phyloP scores from a whole-genome alignment of 371 early-diverging fungal genomes.

The Basidiobolus meristosporus region DNA sequence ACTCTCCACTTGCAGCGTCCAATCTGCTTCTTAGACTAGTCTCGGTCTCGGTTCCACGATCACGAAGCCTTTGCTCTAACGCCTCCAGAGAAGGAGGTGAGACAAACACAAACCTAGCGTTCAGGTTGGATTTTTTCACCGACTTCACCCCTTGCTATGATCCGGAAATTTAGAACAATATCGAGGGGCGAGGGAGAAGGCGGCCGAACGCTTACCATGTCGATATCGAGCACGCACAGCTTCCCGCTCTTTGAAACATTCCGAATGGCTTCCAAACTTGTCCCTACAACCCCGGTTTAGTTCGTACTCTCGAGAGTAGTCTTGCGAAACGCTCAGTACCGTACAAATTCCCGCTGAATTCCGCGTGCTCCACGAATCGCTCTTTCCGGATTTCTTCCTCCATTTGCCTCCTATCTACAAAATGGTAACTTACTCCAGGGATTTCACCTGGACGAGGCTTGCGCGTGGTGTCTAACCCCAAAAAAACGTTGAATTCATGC shows the following conservation, averaged over 20 bases:
- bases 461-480: constrained; percentile 78
- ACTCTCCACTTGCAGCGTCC: constrained; percentile 47
- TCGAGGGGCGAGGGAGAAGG: too few species aligned
- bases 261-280: constrained; percentile 41
- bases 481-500: too few species aligned
- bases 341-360: constrained; percentile 90
- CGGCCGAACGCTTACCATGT: constrained; percentile 9
- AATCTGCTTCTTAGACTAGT: constrained; percentile 49
- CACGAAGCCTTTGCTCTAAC: constrained; percentile 63
- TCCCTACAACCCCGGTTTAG: too few species aligned
- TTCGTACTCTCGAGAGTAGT: too few species aligned
- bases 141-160: constrained; percentile 53
- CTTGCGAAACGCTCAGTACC: constrained; percentile 35
- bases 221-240: constrained; percentile 80
- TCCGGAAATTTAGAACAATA: too few species aligned
- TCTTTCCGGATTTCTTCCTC: constrained; percentile 42
- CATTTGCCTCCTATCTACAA: constrained; percentile 65
- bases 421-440: constrained; percentile 84
- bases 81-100: constrained; percentile 67
- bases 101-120: constrained; percentile 62
- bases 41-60: constrained; percentile 78
- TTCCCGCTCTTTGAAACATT: constrained; percentile 46
- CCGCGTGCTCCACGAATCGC: constrained; percentile 87
- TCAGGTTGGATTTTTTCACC: constrained; percentile 47
- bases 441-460: constrained; percentile 75